Evolutionary conservation across 2,329 filamentous ascomycete genomes (phyloP).

Genomic region (Apiospora arundinis): DNA sequence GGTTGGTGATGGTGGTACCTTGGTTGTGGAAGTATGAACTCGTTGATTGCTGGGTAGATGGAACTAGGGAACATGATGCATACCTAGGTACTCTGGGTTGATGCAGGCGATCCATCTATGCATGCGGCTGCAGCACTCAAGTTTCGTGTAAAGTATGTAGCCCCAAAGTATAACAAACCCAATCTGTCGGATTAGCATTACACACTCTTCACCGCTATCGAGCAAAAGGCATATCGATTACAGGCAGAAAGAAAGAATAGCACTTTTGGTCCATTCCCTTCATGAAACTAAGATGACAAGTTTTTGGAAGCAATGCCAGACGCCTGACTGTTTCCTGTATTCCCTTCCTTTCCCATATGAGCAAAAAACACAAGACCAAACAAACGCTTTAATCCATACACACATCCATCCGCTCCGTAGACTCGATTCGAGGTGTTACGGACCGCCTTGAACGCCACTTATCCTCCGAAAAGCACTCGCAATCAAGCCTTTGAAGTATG

Average conservation of each 20-base stretch:
- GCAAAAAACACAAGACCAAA: neutral
- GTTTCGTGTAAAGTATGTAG: neutral
- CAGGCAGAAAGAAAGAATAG: neutral
- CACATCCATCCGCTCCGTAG: slow-evolving; percentile 1
- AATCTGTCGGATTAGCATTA: neutral
- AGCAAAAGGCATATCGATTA: neutral
- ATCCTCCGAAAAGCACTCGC: slow-evolving; percentile 35
- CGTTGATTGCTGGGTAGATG: neutral
- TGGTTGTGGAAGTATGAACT: neutral
- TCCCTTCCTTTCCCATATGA: neutral
- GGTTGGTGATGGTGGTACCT: neutral
- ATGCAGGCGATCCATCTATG: neutral
- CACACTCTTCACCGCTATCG: neutral
- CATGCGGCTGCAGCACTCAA: neutral
- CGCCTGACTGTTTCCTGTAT: neutral
- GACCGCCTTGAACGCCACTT: slow-evolving; percentile 29
- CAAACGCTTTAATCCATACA: slow-evolving; percentile 13
- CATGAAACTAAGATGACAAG: neutral
- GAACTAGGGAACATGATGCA: neutral
- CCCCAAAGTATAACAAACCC: neutral
- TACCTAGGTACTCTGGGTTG: neutral
- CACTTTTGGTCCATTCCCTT: neutral
- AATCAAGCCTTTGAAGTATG: slow-evolving; percentile 32
- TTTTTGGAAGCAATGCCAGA: neutral
- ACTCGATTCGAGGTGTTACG: neutral